A percentile compares a stretch with the other conserved stretches of the same genome.
Evolutionary conservation across 495 filamentous ascomycete species (phyloP).

Genomic region (Clohesyomyces aquaticus): DNA sequence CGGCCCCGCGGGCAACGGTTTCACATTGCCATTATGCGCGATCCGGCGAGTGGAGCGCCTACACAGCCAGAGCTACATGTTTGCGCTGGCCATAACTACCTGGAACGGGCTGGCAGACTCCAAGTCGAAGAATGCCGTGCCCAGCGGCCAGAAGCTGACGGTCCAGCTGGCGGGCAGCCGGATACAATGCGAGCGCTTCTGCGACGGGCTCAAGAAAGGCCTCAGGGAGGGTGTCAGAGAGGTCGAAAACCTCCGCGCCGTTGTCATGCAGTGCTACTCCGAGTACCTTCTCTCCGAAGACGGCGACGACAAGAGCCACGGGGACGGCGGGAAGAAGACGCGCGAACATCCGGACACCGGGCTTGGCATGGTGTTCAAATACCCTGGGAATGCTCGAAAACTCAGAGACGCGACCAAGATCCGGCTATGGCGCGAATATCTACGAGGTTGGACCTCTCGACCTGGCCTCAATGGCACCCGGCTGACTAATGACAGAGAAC

Average conservation of each 20-base stretch:
- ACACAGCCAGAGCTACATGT: conserved; percentile 87
- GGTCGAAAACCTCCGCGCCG: conserved; percentile 75
- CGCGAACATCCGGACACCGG: conserved; percentile 79
- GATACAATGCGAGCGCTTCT: conserved; percentile 90
- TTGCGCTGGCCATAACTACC: conserved; percentile 90
- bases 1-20: conserved; percentile 93
- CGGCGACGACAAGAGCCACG: conserved; percentile 54
- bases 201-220: conserved; percentile 89
- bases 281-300: conserved; percentile 77
- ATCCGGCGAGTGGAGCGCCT: conserved; percentile 90
- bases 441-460: conserved; percentile 59
- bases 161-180: conserved; percentile 87
- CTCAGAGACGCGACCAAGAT: conserved; percentile 95
- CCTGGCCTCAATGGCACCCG: not conserved
- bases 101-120: conserved; percentile 77
- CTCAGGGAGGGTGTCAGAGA: conserved; percentile 82
- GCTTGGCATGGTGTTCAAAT: conserved; percentile 88
- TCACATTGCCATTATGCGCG: conserved; percentile 90
- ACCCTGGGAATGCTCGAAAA: conserved; percentile 95
- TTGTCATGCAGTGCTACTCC: conserved; percentile 85
- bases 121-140: conserved; percentile 54
- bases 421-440: conserved; percentile 94
- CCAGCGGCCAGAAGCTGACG: conserved; percentile 75
- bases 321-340: conserved; percentile 11
- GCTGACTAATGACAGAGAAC: conserved; percentile 64